Evolutionary conservation across 2,329 filamentous ascomycete species (phyloP), one percentile per base, ranked within the genome.

Genomic region (Trichoderma hamatum): DNA sequence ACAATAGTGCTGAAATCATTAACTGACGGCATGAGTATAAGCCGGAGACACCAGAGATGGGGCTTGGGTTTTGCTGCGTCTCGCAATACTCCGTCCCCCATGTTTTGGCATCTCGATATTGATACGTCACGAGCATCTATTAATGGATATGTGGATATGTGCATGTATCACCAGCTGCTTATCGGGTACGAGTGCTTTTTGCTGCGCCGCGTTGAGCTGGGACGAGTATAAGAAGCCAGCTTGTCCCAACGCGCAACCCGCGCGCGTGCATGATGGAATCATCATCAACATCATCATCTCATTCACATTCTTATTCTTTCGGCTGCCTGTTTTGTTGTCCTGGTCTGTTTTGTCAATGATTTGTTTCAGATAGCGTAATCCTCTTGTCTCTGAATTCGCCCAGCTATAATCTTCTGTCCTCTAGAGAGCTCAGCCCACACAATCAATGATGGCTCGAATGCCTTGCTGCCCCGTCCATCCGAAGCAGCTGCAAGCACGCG

Each of bases 221-320:
- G 28, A 46, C 49, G 63, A 55, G n/a, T 26, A 66, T 58, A 66
- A 58, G n/a, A 58, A 59, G 63, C 63, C 63, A 39, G 26, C 54
- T 9, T n/a, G 34, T 46, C 63, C 63, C 54, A 61, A 56, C 34
- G 43, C 43, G 43, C 43, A 30, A 26, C 30, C 9, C 62, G 62
- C 39, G 36, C 36, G 24, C 46, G 34, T 59, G 36, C 46, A 60
- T 61, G 65, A 14, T 67, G 51, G 43, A 26, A 19, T 32, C 16
- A 43, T 30, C 39, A 43, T 43, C 19, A 43, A n/a, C 39, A 43
- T 9, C 19, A 43, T n/a, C 36, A 43, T 43, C 39, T 43, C 39
- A 43, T 19, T 19, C 14, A 6, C 3, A n/a, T 43, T 43, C 5
- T 43, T 11, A 34, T 39, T 51, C 36, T 28, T 28, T 36, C 19